phyloP scores from a whole-genome alignment of 2,329 filamentous ascomycete species.

The Rutstroemia sp. region DNA sequence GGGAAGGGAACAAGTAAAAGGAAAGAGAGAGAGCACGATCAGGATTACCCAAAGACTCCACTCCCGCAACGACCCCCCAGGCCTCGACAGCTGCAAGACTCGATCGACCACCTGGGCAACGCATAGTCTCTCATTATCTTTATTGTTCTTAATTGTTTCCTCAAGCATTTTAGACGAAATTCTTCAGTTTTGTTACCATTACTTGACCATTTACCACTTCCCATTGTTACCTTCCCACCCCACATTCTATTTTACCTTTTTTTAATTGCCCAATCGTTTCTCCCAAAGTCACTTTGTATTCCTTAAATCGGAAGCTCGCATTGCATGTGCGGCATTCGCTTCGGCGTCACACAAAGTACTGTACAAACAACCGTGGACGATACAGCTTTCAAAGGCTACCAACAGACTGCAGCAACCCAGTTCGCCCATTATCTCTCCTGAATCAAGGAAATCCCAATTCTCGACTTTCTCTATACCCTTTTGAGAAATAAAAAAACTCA shows the following conservation, averaged over 20 bases:
- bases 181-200: neutral
- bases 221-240: neutral
- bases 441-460: conserved; percentile 4
- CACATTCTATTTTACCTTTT: neutral
- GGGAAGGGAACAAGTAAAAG: too few relatives aligned
- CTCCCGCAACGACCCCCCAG: too few relatives aligned
- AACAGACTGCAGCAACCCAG: conserved; percentile 8
- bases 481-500: conserved; percentile 2
- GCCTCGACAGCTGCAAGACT: too few relatives aligned
- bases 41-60: too few relatives aligned
- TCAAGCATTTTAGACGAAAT: neutral
- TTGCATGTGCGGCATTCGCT: conserved; percentile 9
- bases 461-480: conserved; percentile 2
- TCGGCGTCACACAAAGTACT: conserved; percentile 3
- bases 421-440: conserved; percentile 1
- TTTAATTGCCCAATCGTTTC: conserved; percentile 6
- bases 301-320: conserved; percentile 8
- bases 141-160: neutral
- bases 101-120: too few relatives aligned
- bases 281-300: conserved; percentile 6
- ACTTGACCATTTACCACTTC: too few relatives aligned
- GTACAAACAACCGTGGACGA: conserved; percentile 5
- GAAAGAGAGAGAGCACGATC: too few relatives aligned
- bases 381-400: conserved; percentile 2
- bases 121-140: too few relatives aligned